phyloP scores from a whole-genome alignment of 768 basidiomycete species.

The Cyclocybe cylindracea region DNA sequence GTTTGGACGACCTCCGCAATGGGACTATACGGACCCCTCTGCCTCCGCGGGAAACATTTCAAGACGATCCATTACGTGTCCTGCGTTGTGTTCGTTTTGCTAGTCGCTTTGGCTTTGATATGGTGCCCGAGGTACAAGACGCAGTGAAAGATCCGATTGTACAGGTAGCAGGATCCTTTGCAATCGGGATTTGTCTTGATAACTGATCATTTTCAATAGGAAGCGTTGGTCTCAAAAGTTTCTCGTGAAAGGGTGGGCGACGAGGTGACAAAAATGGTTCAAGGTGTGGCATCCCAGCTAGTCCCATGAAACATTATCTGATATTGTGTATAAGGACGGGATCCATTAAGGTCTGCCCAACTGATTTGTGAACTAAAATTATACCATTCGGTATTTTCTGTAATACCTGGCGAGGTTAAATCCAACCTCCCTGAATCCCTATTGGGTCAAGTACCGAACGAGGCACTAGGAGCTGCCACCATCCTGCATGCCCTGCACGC shows the following conservation, averaged over 20 bases:
- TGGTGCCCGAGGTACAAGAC: constrained; percentile 66
- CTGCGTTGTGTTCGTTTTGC: constrained; percentile 90
- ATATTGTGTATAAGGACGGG: constrained; percentile 49
- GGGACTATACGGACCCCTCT: constrained; percentile 89
- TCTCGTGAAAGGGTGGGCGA: constrained; percentile 90
- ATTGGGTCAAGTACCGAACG: constrained; percentile 30
- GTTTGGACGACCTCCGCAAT: constrained; percentile 77
- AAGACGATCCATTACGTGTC: constrained; percentile 94
- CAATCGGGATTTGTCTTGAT: neutral
- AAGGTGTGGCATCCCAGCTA: constrained; percentile 46
- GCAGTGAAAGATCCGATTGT: constrained; percentile 64
- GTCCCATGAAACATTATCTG: neutral
- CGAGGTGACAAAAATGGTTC: constrained; percentile 93
- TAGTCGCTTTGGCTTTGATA: constrained; percentile 81
- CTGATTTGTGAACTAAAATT: constrained; percentile 76
- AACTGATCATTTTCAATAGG: constrained; percentile 36
- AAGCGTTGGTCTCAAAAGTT: constrained; percentile 75
- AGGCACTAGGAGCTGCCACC: constrained; percentile 55
- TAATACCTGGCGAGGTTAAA: constrained; percentile 46
- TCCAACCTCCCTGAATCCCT: constrained; percentile 44
- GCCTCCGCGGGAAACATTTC: constrained; percentile 83
- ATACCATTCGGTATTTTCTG: constrained; percentile 64
- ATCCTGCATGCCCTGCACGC: constrained; percentile 56
- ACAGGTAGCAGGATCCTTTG: constrained; percentile 45
- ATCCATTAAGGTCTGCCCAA: constrained; percentile 73